phyloP scores from a whole-genome alignment of 495 filamentous ascomycete species.

The Hypoxylon trugodes region DNA sequence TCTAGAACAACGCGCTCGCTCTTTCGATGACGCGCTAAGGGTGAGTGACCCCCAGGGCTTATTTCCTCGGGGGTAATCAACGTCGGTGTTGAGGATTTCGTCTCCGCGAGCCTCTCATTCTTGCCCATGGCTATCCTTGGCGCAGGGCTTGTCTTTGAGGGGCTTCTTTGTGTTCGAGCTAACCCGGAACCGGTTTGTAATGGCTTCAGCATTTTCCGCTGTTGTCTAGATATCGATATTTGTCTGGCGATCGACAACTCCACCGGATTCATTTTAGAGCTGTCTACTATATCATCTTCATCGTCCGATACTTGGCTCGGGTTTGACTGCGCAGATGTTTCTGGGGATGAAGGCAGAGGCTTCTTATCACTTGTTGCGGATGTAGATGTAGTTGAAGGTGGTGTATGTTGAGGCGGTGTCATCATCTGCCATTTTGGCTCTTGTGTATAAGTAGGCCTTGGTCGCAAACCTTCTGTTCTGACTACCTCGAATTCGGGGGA shows the following conservation, averaged over 20 bases:
- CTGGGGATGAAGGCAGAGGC: constrained; percentile 43
- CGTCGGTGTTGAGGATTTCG: constrained; percentile 47
- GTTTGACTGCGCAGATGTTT: constrained; percentile 42
- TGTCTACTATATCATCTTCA: constrained; percentile 47
- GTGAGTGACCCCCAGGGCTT: constrained; percentile 12
- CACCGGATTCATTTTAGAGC: constrained; percentile 49
- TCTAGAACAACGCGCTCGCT: constrained; percentile 61
- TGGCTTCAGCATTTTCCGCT: constrained; percentile 57
- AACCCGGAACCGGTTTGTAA: constrained; percentile 38
- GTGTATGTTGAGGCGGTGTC: constrained; percentile 46
- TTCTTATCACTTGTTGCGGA: constrained; percentile 43
- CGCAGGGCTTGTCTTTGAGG: constrained; percentile 20
- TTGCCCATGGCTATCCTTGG: constrained; percentile 36
- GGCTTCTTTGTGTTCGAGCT: constrained; percentile 5
- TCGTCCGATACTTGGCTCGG: constrained; percentile 45
- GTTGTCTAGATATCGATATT: constrained; percentile 65
- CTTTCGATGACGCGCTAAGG: constrained; percentile 47
- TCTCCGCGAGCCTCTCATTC: constrained; percentile 48
- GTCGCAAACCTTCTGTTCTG: constrained; percentile 32
- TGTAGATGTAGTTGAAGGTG: constrained; percentile 40
- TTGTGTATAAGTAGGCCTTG: constrained; percentile 43
- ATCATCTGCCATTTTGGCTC: constrained; percentile 64
- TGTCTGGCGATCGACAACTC: constrained; percentile 68
- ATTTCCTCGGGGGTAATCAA: constrained; percentile 42
- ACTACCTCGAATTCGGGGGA: constrained; percentile 37